phyloP scores from a whole-genome alignment of 768 basidiomycete species.

The Suillus weaverae region DNA sequence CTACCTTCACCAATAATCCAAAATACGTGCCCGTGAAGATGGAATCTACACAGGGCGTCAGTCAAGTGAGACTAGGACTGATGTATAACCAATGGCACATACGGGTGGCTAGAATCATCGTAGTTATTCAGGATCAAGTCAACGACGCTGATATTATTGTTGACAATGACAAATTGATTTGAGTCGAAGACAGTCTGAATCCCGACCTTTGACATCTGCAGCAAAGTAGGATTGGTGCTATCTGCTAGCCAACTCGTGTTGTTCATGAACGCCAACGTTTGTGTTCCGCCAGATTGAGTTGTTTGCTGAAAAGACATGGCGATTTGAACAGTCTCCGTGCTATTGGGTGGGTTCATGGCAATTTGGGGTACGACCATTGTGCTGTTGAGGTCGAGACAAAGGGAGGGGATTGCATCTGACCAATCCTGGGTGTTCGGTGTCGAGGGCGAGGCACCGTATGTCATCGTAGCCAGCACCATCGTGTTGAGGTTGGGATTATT shows the following conservation, averaged over 20 bases:
- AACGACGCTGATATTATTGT: conserved; percentile 28
- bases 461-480: conserved; percentile 30
- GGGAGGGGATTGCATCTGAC: conserved; percentile 24
- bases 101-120: conserved; percentile 34
- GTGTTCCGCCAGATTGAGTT: conserved; percentile 25
- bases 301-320: conserved; percentile 28
- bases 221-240: conserved; percentile 26
- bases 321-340: conserved; percentile 19
- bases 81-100: conserved; percentile 1
- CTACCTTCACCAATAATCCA: conserved; percentile 37
- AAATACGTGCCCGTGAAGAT: conserved; percentile 39
- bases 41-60: conserved; percentile 28
- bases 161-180: conserved; percentile 26
- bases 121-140: conserved; percentile 24
- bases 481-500: conserved; percentile 27
- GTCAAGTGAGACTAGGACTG: neutral
- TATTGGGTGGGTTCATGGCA: conserved; percentile 29
- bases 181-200: conserved; percentile 27
- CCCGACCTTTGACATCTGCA: conserved; percentile 26
- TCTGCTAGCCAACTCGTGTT: conserved; percentile 29
- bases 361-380: conserved; percentile 30
- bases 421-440: conserved; percentile 28
- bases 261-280: conserved; percentile 28
- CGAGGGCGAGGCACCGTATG: conserved; percentile 27
- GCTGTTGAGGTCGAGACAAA: conserved; percentile 28